Conservation (phyloP, 1,139 yeast genomes). For the Geotrichum phurueaensis region DNA sequence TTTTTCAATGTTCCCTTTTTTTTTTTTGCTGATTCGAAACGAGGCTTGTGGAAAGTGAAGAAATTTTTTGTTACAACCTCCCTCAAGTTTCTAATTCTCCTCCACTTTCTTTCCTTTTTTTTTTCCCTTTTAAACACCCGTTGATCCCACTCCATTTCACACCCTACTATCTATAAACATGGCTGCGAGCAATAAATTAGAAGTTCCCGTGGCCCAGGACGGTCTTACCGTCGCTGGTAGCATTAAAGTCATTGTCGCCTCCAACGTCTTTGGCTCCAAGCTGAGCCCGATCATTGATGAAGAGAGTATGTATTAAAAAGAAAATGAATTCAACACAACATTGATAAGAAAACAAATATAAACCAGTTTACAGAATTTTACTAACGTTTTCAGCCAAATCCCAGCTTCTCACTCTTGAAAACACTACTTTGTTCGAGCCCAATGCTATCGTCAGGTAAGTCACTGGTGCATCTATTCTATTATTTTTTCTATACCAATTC, state of each 20-base stretch:
- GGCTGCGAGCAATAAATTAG: conserved; percentile 10
- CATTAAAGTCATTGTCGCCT: conserved; percentile 14
- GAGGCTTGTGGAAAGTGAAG: too few species aligned
- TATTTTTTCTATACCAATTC: conserved; percentile 20
- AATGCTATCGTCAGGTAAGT: conserved; percentile 77
- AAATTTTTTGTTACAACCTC: too few species aligned
- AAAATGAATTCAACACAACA: neutral
- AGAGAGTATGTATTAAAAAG: conserved; percentile 6
- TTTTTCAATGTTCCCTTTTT: too few species aligned
- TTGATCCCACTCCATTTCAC: neutral
- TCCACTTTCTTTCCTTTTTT: neutral
- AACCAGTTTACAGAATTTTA: neutral
- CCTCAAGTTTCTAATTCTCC: neutral
- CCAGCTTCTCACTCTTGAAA: neutral
- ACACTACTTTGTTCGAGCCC: conserved; percentile 49
- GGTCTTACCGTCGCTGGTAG: conserved; percentile 12
- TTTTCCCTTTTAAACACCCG: neutral
- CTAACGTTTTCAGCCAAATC: conserved; percentile 6
- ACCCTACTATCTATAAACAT: neutral
- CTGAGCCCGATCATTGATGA: conserved; percentile 9
- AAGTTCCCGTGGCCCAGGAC: conserved; percentile 15
- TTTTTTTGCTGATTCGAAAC: too few species aligned
- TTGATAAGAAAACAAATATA: neutral
- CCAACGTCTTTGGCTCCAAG: conserved; percentile 5
- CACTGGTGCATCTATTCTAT: neutral